Evolutionary conservation across 129 eudicot genomes (phyloP).

Genomic region (Centella asiatica): DNA sequence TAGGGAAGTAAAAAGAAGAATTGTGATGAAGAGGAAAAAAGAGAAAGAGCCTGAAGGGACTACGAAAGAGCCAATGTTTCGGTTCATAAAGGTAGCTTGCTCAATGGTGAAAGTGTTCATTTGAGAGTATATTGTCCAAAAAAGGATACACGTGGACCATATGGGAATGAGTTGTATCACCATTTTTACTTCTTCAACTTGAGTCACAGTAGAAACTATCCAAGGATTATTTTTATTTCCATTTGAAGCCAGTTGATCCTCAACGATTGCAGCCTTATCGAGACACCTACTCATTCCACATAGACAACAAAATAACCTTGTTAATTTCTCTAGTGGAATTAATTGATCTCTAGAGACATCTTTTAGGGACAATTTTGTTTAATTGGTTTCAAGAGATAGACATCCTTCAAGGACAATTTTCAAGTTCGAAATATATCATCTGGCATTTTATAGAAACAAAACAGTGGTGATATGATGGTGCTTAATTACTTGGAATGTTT

Average conservation of each 20-base stretch:
- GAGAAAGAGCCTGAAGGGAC: slow-evolving; percentile 89
- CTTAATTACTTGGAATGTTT: too few species aligned
- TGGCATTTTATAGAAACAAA: too few species aligned
- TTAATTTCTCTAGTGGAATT: background rate
- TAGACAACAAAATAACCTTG: background rate
- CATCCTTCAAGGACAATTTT: too few species aligned
- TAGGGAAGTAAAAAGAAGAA: slow-evolving; percentile 80
- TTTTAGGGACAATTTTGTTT: too few species aligned
- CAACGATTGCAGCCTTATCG: slow-evolving; percentile 83
- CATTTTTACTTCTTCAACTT: slow-evolving; percentile 95
- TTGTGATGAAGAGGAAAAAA: slow-evolving; percentile 68
- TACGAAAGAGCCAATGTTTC: slow-evolving; percentile 48
- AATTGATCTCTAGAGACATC: background rate
- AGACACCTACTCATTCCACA: slow-evolving; percentile 38
- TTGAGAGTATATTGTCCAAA: slow-evolving; percentile 97
- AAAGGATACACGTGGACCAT: slow-evolving; percentile 92
- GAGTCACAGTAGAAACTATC: slow-evolving; percentile 66
- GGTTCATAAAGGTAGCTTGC: slow-evolving; percentile 88
- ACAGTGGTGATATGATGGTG: too few species aligned
- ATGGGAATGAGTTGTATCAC: slow-evolving; percentile 77
- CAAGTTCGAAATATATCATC: too few species aligned
- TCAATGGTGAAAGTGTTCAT: slow-evolving; percentile 96
- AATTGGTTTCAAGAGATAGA: too few species aligned
- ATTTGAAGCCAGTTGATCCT: slow-evolving; percentile 29
- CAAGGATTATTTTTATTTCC: slow-evolving; percentile 39